A percentile compares a stretch with the other conserved stretches of the same genome.
phyloP scores from a whole-genome alignment of 2,329 filamentous ascomycete species.

The Harringtonia aguacate region DNA sequence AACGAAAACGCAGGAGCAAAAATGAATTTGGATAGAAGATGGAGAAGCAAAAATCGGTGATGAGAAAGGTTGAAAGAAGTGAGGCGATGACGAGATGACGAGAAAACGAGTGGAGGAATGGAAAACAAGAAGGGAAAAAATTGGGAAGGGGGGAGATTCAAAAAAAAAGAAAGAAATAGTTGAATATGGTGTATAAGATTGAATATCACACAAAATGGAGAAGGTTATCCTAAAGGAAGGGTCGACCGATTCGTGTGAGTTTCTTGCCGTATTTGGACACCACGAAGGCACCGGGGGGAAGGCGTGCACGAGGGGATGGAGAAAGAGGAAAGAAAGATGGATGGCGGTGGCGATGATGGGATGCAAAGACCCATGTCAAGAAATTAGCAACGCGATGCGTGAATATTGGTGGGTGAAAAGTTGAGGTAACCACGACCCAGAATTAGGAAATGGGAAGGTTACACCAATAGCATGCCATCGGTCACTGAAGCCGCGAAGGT shows the following conservation, averaged over 20 bases:
- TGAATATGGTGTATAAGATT: background rate
- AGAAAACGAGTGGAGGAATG: background rate
- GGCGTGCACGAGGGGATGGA: background rate
- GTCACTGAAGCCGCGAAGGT: no score
- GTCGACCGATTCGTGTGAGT: conserved; percentile 1
- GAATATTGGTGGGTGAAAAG: no score
- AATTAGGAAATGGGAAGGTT: no score
- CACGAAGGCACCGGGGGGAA: background rate
- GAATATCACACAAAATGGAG: background rate
- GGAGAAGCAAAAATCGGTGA: background rate
- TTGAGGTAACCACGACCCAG: no score
- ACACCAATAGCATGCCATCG: no score
- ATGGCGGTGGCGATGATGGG: background rate
- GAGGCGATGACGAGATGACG: background rate
- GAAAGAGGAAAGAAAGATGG: background rate
- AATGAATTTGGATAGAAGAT: background rate
- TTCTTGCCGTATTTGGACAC: conserved; percentile 3
- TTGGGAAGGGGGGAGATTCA: background rate
- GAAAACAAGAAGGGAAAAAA: background rate
- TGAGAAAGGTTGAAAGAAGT: no score
- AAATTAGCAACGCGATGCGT: no score
- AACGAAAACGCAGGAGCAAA: background rate
- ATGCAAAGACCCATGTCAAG: no score
- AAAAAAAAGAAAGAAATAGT: conserved; percentile 1
- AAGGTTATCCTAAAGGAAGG: conserved; percentile 4